Percentiles rank a stretch among this genome's conserved stretches.
Evolutionary conservation across 2,329 filamentous ascomycete genomes (phyloP).

Genomic region (Pseudopyricularia cyperi): DNA sequence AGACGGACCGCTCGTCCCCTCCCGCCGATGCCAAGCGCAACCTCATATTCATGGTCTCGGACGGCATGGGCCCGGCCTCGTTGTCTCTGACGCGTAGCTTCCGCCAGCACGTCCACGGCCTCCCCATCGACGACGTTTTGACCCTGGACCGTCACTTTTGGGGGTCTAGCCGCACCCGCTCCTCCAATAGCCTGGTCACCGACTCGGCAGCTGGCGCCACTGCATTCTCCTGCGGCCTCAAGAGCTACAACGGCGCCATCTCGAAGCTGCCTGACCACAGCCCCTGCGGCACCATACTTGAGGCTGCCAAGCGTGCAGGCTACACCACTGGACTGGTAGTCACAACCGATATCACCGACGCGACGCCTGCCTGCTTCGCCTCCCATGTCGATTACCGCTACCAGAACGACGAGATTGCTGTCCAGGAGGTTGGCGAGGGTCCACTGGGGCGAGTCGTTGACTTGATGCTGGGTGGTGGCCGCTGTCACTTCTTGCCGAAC

Average conservation of each 20-base stretch:
- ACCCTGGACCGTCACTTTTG: conserved; percentile 80
- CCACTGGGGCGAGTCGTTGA: conserved; percentile 80
- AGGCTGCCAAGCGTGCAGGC: conserved; percentile 83
- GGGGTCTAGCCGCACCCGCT: conserved; percentile 78
- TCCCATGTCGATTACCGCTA: conserved; percentile 68
- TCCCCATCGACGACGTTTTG: conserved; percentile 65
- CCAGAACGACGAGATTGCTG: conserved; percentile 82
- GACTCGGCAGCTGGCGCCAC: conserved; percentile 96
- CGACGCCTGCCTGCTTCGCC: conserved; percentile 90
- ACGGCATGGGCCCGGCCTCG: conserved; percentile 94
- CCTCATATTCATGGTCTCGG: conserved; percentile 96
- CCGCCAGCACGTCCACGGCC: conserved; percentile 60
- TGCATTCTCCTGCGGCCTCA: conserved; percentile 81
- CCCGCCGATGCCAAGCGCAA: conserved; percentile 78
- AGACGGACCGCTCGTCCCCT: conserved; percentile 24
- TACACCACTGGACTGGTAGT: conserved; percentile 91
- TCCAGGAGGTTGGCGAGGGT: conserved; percentile 83
- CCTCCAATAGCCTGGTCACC: conserved; percentile 73
- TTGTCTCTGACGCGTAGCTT: conserved; percentile 78
- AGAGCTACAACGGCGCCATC: conserved; percentile 97
- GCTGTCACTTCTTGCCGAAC: conserved; percentile 88
- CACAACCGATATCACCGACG: conserved; percentile 89
- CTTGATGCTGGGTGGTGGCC: conserved; percentile 81
- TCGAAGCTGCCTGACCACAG: conserved; percentile 72
- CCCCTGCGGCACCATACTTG: conserved; percentile 83